Evolutionary conservation across 257 asterid species (phyloP).

Genomic region (Penstemon barbatus): DNA sequence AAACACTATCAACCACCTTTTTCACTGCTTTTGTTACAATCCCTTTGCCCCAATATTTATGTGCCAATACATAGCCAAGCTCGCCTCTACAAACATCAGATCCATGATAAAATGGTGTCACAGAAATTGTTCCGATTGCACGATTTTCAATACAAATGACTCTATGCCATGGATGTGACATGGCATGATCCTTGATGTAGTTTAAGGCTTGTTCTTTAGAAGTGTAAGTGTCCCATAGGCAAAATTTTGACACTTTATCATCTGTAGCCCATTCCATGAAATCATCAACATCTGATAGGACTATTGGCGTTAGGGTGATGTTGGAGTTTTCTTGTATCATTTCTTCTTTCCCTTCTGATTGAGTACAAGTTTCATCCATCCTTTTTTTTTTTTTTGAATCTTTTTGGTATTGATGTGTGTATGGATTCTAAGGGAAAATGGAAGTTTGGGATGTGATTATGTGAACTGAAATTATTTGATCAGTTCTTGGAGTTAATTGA

Average conservation of each 20-base stretch:
- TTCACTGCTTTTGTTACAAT: too few species aligned
- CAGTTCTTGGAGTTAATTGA: too few species aligned
- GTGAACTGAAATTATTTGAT: too few species aligned
- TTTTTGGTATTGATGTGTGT: not conserved
- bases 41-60: too few species aligned
- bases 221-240: constrained; percentile 47
- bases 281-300: constrained; percentile 46
- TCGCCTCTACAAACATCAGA: too few species aligned
- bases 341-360: constrained; percentile 19
- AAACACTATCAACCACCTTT: too few species aligned
- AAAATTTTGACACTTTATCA: constrained; percentile 40
- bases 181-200: constrained; percentile 31
- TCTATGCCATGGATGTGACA: constrained; percentile 35
- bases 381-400: not conserved
- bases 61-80: too few species aligned
- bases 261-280: constrained; percentile 55
- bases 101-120: too few species aligned
- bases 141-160: constrained; percentile 32
- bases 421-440: too few species aligned
- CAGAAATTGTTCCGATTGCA: too few species aligned
- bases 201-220: constrained; percentile 30
- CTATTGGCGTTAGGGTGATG: constrained; percentile 35
- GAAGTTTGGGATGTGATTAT: too few species aligned
- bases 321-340: constrained; percentile 15
- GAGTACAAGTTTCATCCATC: too few species aligned